Base-by-base conservation (phyloP, 2,329 filamentous ascomycete genomes). In the Colletotrichum sp. region DNA sequence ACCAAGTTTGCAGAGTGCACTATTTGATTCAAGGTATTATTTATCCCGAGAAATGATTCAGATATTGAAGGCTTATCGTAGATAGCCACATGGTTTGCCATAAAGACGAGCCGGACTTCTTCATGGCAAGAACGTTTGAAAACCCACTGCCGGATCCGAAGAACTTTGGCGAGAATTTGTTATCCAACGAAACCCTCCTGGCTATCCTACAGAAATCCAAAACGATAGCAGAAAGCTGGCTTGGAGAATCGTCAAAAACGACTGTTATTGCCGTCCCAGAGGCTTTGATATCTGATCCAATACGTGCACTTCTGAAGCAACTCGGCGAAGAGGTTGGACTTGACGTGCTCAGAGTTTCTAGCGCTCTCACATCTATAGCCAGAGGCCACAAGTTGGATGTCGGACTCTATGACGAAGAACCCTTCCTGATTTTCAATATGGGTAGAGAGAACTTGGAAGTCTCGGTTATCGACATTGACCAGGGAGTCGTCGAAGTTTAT, bases 21-120 rank as follows among this genome's bases (percentile, higher is more conserved):
- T 68, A 13, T 68, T 68, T 55, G n/a, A 60, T 19, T 22, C 52
- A 30, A 68, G 25, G 66, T 60, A 60, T 6, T 5, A 5, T 19
- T 27, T 7, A 2, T 27, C 8, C 44, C 13, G 3, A 48, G 19
- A 48, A 4, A 3, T 4, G 8, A 6, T 27, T 44, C 12, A 39
- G 3, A 9, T 22, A 11, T 8, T 4, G 11, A 30, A 9, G 2
- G 6, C 22, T 28, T 27, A 64, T 12, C 3, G 22, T 22, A 2
- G 15, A 12, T 6, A 68, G 66, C 16, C 15, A 19, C 22, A 68
- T 68, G 66, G 0, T 12, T 5, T 68, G 66, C 11, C 66, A 22
- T 12, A 12, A 30, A 25, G 25, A 44, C 22, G 66, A 60, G 22
- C 52, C 52, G n/a, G 52, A 68, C 5, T 60, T 59, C 8, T 59